Conservation (phyloP, 768 basidiomycete genomes). For the Filobasidium floriforme region DNA sequence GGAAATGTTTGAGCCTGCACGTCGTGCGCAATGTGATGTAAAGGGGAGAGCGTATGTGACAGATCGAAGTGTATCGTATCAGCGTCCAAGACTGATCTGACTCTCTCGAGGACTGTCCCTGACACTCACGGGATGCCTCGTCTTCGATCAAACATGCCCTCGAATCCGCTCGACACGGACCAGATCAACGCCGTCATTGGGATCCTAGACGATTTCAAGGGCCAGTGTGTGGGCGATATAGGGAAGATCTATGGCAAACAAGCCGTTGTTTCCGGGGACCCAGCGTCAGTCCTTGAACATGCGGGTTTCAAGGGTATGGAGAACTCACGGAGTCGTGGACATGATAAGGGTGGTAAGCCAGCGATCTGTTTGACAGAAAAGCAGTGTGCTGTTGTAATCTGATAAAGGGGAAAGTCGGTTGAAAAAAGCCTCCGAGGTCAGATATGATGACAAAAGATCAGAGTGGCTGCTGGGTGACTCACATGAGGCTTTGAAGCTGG, state of each 20-base stretch:
- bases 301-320: no score
- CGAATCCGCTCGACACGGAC: conserved; percentile 33
- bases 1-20: conserved; percentile 22
- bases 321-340: conserved; percentile 36
- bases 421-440: background rate
- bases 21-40: background rate
- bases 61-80: no score
- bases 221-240: conserved; percentile 25
- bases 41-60: no score
- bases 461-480: conserved; percentile 6
- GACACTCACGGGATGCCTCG: conserved; percentile 35
- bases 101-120: no score
- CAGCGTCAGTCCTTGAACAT: no score
- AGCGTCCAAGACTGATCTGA: no score
- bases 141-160: conserved; percentile 28
- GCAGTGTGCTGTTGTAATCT: conserved; percentile 43
- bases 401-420: background rate
- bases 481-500: conserved; percentile 42
- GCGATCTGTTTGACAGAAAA: conserved; percentile 31
- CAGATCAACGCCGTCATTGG: conserved; percentile 38
- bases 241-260: conserved; percentile 24
- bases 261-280: no score
- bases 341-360: conserved; percentile 41
- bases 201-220: conserved; percentile 34
- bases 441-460: background rate